Conservation (phyloP, 2,329 filamentous ascomycete species). For the Alternaria alternata region DNA sequence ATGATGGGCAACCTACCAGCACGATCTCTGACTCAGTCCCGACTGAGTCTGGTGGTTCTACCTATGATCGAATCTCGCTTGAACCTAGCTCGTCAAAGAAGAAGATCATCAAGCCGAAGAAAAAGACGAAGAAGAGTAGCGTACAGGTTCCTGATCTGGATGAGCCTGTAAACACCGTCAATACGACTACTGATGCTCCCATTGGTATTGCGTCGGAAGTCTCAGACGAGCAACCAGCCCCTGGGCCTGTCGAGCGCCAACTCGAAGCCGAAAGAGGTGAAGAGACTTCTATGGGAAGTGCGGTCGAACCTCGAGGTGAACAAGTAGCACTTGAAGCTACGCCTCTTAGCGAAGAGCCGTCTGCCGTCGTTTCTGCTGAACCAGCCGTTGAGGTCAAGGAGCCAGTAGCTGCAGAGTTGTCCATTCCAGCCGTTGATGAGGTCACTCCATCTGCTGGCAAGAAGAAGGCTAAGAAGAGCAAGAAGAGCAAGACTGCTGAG, state of each 20-base stretch:
- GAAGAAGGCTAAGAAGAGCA: conserved; percentile 37
- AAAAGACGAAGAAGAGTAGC: conserved; percentile 33
- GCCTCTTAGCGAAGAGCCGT: background rate
- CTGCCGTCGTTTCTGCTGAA: background rate
- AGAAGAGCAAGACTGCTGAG: conserved; percentile 39
- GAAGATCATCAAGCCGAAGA: conserved; percentile 37
- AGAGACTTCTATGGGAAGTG: conserved; percentile 6
- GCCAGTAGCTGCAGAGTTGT: background rate
- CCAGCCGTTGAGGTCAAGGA: background rate
- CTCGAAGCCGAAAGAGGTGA: background rate
- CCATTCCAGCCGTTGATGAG: conserved; percentile 9
- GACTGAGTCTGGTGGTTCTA: conserved; percentile 7
- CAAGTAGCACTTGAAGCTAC: conserved; percentile 5
- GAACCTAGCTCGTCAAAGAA: conserved; percentile 27
- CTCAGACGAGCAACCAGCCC: background rate
- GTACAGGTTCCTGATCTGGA: conserved; percentile 12
- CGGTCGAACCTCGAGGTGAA: conserved; percentile 9
- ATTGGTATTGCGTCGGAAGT: background rate
- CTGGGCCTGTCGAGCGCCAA: conserved; percentile 1
- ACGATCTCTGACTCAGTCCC: background rate
- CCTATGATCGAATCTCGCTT: conserved; percentile 20
- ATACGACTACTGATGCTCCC: background rate
- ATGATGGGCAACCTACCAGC: conserved; percentile 11
- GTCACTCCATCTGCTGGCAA: conserved; percentile 18
- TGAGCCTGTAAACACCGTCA: conserved; percentile 3